These are phyloP conservation scores for Leishmania arabica DNA, from an alignment of 208 protist genomes.

Conservation along the genomic window DNA sequence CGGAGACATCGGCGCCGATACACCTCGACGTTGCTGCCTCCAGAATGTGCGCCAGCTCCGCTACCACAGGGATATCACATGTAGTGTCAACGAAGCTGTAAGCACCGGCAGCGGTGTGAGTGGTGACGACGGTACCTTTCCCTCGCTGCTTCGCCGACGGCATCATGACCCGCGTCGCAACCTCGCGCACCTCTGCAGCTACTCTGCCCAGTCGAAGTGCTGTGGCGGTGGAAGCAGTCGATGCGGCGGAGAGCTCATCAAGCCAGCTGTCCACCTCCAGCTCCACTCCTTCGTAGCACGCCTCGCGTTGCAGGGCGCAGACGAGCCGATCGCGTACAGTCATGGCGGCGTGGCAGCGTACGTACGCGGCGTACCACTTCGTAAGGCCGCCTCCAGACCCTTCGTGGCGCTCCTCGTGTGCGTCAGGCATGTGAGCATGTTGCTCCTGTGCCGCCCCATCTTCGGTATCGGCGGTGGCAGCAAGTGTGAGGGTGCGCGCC, in stretches of 20 bases:
- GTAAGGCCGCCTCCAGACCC: constrained; percentile 4
- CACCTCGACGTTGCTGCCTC: constrained; percentile 5
- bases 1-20: not conserved
- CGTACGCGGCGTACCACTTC: constrained; percentile 22
- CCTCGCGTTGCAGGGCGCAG: constrained; percentile 12
- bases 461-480: not conserved
- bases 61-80: not conserved
- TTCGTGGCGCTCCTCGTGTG: not conserved
- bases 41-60: not conserved
- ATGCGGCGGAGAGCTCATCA: not conserved
- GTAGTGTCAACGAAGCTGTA: not conserved
- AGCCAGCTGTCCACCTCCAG: constrained; percentile 24
- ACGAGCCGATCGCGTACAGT: constrained; percentile 5
- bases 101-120: not conserved
- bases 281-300: constrained; percentile 25
- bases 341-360: not conserved
- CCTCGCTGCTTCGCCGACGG: not conserved
- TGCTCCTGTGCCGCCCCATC: not conserved
- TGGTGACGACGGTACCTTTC: not conserved
- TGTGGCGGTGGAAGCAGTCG: not conserved
- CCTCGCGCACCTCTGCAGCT: not conserved
- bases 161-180: constrained; percentile 6
- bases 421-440: not conserved
- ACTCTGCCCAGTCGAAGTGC: not conserved
- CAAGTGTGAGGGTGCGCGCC: not conserved